These are phyloP conservation scores for Neoscytalidium dimidiatum DNA, from an alignment of 2,329 filamentous ascomycete species.

Conservation along the genomic window DNA sequence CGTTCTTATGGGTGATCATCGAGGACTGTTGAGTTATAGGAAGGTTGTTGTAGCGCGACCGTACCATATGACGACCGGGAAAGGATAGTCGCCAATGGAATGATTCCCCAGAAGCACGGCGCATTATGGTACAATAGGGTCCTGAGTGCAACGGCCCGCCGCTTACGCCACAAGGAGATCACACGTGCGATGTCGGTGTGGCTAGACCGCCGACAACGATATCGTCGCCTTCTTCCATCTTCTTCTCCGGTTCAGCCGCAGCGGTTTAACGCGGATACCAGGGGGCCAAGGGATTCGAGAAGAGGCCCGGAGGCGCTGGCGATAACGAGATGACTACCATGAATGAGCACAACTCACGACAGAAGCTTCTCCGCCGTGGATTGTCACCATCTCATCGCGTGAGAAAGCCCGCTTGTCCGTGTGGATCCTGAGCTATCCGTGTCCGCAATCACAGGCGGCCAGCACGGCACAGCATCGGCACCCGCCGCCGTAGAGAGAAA, in stretches of 20 bases:
- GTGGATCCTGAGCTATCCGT: conserved; percentile 12
- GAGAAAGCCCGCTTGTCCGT: conserved; percentile 1
- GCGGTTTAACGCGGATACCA: background rate
- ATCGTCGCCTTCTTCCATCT: background rate
- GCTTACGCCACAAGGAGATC: background rate
- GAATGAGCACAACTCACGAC: background rate
- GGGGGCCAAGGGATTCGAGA: background rate
- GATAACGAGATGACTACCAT: background rate
- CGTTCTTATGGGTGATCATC: background rate
- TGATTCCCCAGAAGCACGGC: background rate
- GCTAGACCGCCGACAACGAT: background rate
- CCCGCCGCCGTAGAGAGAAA: background rate
- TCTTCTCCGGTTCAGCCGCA: background rate
- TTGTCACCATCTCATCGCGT: background rate
- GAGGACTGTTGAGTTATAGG: background rate
- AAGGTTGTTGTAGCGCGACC: no score
- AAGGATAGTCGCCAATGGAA: background rate
- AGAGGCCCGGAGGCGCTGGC: background rate
- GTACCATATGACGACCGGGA: no score
- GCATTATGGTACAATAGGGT: background rate
- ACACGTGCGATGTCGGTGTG: conserved; percentile 7
- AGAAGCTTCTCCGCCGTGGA: background rate
- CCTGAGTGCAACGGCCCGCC: background rate
- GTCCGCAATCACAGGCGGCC: background rate
- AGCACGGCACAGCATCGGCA: conserved; percentile 11